Base-by-base conservation (phyloP, 805 yeast genomes). In the Kregervanrija fluxuum region DNA sequence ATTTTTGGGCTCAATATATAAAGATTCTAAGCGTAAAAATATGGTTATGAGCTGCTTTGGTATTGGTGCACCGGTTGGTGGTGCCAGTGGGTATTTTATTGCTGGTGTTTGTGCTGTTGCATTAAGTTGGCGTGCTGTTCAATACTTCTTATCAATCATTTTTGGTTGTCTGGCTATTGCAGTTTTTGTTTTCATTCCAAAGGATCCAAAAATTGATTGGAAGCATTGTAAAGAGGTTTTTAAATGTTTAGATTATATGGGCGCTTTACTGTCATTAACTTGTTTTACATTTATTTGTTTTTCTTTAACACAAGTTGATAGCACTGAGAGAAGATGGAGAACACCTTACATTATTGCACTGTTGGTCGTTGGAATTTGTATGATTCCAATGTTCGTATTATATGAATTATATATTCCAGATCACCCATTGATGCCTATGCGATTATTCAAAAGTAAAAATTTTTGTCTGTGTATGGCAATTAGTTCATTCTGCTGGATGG, bases 31-130 rank as follows among this genome's bases (percentile, higher is more conserved):
- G 34, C 48, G 76, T 33, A 70, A 70, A 48, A 71, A 71, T 50
- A 49, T 65, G 49, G 74, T 57, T 13, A 58, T 71, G 68, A 69
- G 74, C 34, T 55, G 65, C 31, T 68, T 71, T 47, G 56, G 69
- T 8, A 68, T 69, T 2, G 77, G 78, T 5, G 75, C 76, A 1
- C 78, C 78, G 2, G 52, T 69, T 5, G 78, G 78, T 15, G 69
- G 65, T 39, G 69, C 71, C 3, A 48, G 56, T 14, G 78, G 77
- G 1, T 60, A 60, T n/a, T 49, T 73, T 28, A 48, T 65, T 15
- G 75, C 74, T 8, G 78, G 76, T 41, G 66, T 73, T 9, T 66
- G 73, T 48, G 49, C 60, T n/a, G 56, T 65, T 41, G 54, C 60
- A 12, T 49, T 71, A 16, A 59, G 54, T 42, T 73, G 77, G 77